phyloP scores from a whole-genome alignment of 108 stramenopile genomes.

The Nitzschia palea region DNA sequence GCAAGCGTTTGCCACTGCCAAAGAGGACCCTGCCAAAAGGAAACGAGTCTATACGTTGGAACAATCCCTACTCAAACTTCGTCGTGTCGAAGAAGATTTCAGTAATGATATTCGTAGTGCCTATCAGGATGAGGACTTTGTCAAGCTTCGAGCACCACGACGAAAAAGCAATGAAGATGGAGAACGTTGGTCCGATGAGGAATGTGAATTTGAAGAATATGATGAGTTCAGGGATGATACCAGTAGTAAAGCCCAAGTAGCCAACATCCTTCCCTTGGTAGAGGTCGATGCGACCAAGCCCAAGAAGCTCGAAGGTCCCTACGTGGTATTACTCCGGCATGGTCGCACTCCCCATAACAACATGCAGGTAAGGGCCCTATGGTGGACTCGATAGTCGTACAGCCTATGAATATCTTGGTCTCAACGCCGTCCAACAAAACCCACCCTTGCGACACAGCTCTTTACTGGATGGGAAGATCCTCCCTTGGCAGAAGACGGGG shows the following conservation, averaged over 20 bases:
- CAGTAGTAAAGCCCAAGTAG: neutral
- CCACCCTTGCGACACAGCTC: slow-evolving; percentile 24
- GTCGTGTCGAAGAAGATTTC: neutral
- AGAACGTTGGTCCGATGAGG: slow-evolving; percentile 14
- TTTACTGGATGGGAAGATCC: slow-evolving; percentile 70
- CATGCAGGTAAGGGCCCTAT: slow-evolving; percentile 32
- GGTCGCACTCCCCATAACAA: slow-evolving; percentile 75
- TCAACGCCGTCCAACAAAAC: slow-evolving; percentile 45
- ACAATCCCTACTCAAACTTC: slow-evolving; percentile 1
- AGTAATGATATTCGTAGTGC: neutral
- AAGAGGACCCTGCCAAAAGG: slow-evolving; percentile 68
- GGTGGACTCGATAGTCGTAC: too few species aligned
- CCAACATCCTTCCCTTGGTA: neutral
- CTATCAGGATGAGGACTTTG: neutral
- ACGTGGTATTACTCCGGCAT: slow-evolving; percentile 73
- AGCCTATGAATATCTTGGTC: too few species aligned
- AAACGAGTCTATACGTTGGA: neutral
- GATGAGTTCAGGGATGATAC: neutral
- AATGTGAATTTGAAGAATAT: slow-evolving; percentile 19
- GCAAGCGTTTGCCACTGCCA: slow-evolving; percentile 71
- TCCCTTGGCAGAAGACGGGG: slow-evolving; percentile 77
- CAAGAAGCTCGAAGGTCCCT: slow-evolving; percentile 59
- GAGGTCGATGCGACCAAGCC: too few species aligned
- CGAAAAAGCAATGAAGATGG: neutral
- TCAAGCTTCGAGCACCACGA: neutral